These are phyloP conservation scores for Lentinula aciculospora DNA, from an alignment of 768 basidiomycete genomes.

Conservation along the genomic window DNA sequence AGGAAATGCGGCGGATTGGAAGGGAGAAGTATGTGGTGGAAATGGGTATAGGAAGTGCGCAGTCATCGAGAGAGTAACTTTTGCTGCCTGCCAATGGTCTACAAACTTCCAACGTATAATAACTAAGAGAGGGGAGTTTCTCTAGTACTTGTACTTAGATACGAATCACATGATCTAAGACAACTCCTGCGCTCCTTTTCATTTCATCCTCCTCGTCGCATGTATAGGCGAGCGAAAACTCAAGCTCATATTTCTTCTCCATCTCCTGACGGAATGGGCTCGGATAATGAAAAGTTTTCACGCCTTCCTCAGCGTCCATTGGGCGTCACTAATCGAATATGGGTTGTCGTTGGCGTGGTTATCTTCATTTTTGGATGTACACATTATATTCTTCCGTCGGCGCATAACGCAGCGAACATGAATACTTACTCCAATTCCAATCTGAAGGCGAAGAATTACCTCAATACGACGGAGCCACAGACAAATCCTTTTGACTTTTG, in stretches of 20 bases:
- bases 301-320: conserved; percentile 52
- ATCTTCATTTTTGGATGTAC: conserved; percentile 51
- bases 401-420: conserved; percentile 17
- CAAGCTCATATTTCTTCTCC: conserved; percentile 54
- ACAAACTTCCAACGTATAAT: too few relatives aligned
- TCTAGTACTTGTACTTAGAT: too few relatives aligned
- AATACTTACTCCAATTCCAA: conserved; percentile 35
- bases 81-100: not conserved
- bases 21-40: conserved; percentile 51
- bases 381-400: conserved; percentile 45
- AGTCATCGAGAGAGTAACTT: not conserved
- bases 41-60: conserved; percentile 57
- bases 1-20: conserved; percentile 57
- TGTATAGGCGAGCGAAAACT: conserved; percentile 56
- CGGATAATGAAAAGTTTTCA: conserved; percentile 45
- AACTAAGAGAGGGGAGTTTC: too few relatives aligned
- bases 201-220: conserved; percentile 8
- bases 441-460: conserved; percentile 74
- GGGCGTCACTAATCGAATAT: conserved; percentile 65
- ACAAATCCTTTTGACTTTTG: conserved; percentile 88
- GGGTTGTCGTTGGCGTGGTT: conserved; percentile 53
- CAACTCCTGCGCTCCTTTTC: not conserved
- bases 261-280: conserved; percentile 39
- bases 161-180: not conserved
- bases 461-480: conserved; percentile 54